These are phyloP conservation scores for Russula foetens DNA, from an alignment of 768 basidiomycete genomes.

Conservation along the genomic window DNA sequence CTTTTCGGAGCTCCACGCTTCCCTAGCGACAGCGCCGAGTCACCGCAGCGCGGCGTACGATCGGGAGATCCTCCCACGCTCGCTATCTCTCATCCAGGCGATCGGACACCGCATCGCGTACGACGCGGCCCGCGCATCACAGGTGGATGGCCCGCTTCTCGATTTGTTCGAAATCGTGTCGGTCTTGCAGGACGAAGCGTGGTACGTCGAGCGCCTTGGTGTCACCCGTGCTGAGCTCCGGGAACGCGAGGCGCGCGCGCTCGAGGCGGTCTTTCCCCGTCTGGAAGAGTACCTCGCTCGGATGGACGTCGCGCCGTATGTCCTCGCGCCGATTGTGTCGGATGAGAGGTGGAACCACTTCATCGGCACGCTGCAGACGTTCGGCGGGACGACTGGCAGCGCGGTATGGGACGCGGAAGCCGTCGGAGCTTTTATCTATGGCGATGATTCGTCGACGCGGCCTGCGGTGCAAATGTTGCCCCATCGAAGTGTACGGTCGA, in stretches of 20 bases:
- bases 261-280: slow-evolving; percentile 21
- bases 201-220: slow-evolving; percentile 48
- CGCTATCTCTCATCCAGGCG: slow-evolving; percentile 45
- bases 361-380: background rate
- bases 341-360: slow-evolving; percentile 18
- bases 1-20: slow-evolving; percentile 23
- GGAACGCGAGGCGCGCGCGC: slow-evolving; percentile 21
- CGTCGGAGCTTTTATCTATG: background rate
- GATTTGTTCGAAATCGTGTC: slow-evolving; percentile 48
- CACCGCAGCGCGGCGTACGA: slow-evolving; percentile 48
- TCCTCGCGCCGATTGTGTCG: slow-evolving; percentile 19
- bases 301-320: slow-evolving; percentile 14
- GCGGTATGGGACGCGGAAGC: background rate
- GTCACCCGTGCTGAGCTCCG: slow-evolving; percentile 41
- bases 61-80: slow-evolving; percentile 47
- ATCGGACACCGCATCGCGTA: slow-evolving; percentile 58
- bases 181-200: slow-evolving; percentile 47
- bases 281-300: slow-evolving; percentile 17
- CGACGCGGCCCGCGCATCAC: slow-evolving; percentile 39
- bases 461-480: background rate
- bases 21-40: slow-evolving; percentile 6
- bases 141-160: slow-evolving; percentile 40
- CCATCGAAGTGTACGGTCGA: slow-evolving; percentile 1
- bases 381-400: background rate
- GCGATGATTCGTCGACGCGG: background rate